Evolutionary conservation across 768 basidiomycete genomes (phyloP).

Genomic region (Podaxis sp.): DNA sequence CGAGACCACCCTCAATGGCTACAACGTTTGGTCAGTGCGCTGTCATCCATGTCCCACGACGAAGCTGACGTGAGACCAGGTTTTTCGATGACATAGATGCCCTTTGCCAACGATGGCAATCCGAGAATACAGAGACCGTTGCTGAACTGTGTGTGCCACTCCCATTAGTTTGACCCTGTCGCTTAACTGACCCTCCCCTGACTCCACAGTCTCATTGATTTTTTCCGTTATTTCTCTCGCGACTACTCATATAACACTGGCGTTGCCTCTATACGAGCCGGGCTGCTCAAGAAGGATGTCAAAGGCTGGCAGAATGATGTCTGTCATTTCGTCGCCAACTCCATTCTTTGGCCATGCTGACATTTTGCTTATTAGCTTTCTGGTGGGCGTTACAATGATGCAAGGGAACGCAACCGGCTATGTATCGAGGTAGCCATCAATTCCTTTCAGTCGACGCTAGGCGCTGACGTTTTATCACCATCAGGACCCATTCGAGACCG

Average conservation of each 20-base stretch:
- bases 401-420: conserved; percentile 87
- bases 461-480: conserved; percentile 2
- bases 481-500: conserved; percentile 95
- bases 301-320: conserved; percentile 97
- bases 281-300: conserved; percentile 81
- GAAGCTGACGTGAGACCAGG: conserved; percentile 33
- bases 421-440: conserved; percentile 78
- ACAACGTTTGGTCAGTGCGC: conserved; percentile 68
- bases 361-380: conserved; percentile 34
- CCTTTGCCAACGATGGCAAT: conserved; percentile 87
- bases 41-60: background rate
- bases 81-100: conserved; percentile 98
- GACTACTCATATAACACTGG: conserved; percentile 91
- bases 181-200: background rate
- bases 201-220: conserved; percentile 78
- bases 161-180: background rate
- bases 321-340: conserved; percentile 21
- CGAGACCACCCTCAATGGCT: conserved; percentile 73
- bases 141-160: conserved; percentile 85
- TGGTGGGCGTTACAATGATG: conserved; percentile 54
- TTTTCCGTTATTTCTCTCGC: conserved; percentile 94
- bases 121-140: conserved; percentile 87
- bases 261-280: conserved; percentile 87
- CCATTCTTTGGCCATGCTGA: background rate
- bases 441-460: background rate